Percentiles rank a stretch among this genome's conserved stretches.
phyloP scores from a whole-genome alignment of 2,329 filamentous ascomycete species.

The Trichoderma sp. region DNA sequence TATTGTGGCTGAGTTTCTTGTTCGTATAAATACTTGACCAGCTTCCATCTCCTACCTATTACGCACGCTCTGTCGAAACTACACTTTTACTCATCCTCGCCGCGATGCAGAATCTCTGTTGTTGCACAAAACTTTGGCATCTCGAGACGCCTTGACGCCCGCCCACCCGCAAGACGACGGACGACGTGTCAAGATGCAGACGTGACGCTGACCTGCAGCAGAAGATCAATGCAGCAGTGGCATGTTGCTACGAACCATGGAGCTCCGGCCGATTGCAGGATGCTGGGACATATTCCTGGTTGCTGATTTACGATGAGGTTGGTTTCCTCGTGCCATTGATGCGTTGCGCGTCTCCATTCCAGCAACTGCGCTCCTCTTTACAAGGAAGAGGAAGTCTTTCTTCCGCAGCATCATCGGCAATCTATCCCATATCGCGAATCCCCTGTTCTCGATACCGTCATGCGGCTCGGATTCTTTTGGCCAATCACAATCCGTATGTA shows the following conservation, averaged over 20 bases:
- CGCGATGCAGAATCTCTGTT: background rate
- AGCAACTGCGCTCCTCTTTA: background rate
- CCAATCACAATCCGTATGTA: background rate
- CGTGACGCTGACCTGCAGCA: background rate
- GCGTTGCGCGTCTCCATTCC: background rate
- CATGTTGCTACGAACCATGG: background rate
- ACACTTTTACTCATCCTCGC: background rate
- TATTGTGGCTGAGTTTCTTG: background rate
- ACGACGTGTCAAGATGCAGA: background rate
- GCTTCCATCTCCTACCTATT: background rate
- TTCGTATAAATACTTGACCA: background rate
- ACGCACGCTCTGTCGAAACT: background rate
- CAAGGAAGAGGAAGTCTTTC: too few species aligned
- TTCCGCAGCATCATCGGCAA: background rate
- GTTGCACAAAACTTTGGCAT: background rate
- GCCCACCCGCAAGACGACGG: background rate
- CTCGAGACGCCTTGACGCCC: background rate
- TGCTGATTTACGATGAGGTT: background rate
- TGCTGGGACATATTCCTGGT: background rate
- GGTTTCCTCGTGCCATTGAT: background rate
- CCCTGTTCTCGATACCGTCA: background rate
- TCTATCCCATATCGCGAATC: background rate
- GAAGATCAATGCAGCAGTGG: background rate
- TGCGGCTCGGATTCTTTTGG: slow-evolving; percentile 7
- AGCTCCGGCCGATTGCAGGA: background rate